Evolutionary conservation across 805 yeast species (phyloP), one percentile per base, ranked within the genome.

Genomic region (Candida ovalis): DNA sequence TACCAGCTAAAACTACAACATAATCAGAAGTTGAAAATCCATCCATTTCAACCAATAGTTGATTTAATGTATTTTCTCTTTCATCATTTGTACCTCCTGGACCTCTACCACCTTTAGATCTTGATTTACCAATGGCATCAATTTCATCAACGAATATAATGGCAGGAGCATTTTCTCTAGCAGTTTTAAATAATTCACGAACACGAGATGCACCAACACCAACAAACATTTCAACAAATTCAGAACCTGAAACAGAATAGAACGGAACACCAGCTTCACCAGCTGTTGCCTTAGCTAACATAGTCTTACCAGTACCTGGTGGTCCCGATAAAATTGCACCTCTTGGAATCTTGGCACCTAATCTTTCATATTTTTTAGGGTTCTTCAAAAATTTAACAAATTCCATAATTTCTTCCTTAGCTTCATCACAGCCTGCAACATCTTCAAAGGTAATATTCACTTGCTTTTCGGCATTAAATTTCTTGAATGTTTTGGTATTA

Each of bases 181-280:
- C 97, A 41, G 88, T 86, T 63, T 86, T 84, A 72, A 90, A 90
- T 61, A 90, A 75, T 63, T 91, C 97, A 66, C 97, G 86, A 38
- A 90, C 97, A 67, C 97, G 78, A 3, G 92, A 84, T 3, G 97
- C 96, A 71, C 97, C 97, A 23, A 90, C 96, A 70, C 97, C 97
- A 19, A 88, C 95, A 73, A 88, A 90, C 96, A 90, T 90, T 67
- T 90, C 96, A n/a, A 89, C 95, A 57, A 90, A 90, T 65, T 90
- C 97, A 13, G 96, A 88, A 59, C 96, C 97, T 1, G 95, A 86
- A 6, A 90, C 96, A 21, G 94, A 84, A 55, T 82, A 82, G 66
- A 90, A 90, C 23, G 97, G 96, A 44, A 90, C 97, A 44, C 88
- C 94, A 1, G 97, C 96, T 66, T 90, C 97, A 58, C 97, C 97